phyloP scores from a whole-genome alignment of 2,329 filamentous ascomycete species.

The Cladosporium oxysporum region DNA sequence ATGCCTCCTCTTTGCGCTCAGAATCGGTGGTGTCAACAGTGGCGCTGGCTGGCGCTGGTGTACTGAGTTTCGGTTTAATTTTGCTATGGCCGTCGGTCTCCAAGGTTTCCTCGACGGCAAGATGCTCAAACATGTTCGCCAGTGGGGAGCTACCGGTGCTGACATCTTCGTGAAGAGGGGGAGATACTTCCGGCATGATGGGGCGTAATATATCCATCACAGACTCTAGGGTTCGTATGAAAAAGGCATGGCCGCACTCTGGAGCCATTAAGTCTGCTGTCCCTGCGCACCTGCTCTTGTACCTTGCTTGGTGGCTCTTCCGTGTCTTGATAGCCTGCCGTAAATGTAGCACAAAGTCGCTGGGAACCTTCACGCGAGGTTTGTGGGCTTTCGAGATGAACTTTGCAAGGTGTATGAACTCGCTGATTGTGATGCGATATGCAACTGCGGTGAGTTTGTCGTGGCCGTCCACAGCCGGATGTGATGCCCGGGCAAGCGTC shows the following conservation, averaged over 20 bases:
- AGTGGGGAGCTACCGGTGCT: neutral
- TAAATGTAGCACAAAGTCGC: neutral
- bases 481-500: neutral
- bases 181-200: neutral
- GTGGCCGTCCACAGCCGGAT: too few relatives aligned
- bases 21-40: neutral
- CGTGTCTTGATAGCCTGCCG: neutral
- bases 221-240: neutral
- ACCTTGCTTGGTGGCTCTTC: neutral
- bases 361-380: neutral
- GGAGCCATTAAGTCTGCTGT: neutral
- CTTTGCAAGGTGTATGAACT: neutral
- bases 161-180: neutral
- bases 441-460: too few relatives aligned
- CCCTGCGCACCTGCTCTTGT: neutral
- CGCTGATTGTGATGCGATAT: neutral
- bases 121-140: neutral
- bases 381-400: neutral
- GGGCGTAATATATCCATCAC: neutral
- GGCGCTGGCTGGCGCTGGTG: neutral
- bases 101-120: neutral
- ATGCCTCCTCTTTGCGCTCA: neutral
- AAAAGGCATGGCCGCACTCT: neutral
- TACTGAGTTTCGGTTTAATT: neutral
- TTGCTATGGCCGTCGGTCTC: neutral